These are phyloP conservation scores for Calonectria pseudoturangicola DNA, from an alignment of 2,329 filamentous ascomycete genomes.

Conservation along the genomic window DNA sequence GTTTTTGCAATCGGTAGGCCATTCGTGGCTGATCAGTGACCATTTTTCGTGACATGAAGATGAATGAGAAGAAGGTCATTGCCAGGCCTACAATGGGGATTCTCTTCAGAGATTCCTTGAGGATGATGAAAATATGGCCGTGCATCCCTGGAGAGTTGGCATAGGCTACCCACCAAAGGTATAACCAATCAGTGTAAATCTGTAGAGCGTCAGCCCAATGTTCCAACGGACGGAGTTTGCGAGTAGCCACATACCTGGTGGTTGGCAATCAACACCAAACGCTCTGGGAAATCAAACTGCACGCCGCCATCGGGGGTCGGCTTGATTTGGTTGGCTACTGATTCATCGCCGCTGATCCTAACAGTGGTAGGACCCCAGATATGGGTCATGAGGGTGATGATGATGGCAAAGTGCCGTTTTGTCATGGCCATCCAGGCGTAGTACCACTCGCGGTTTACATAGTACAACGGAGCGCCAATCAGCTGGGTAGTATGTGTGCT, in stretches of 20 bases:
- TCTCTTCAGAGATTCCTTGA: constrained; percentile 90
- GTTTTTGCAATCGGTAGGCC: constrained; percentile 81
- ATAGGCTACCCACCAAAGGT: constrained; percentile 96
- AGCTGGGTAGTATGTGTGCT: constrained; percentile 84
- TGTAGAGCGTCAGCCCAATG: constrained; percentile 56
- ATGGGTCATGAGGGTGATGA: constrained; percentile 87
- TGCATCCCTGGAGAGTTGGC: constrained; percentile 84
- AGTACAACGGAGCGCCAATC: constrained; percentile 84
- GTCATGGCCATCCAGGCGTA: constrained; percentile 92
- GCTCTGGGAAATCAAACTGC: constrained; percentile 86
- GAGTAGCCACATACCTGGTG: constrained; percentile 76
- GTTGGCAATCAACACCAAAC: constrained; percentile 89
- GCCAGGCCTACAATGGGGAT: constrained; percentile 87
- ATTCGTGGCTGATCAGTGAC: constrained; percentile 85
- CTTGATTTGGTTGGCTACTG: constrained; percentile 84
- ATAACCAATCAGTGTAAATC: constrained; percentile 94
- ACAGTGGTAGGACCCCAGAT: constrained; percentile 92
- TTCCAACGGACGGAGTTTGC: neutral
- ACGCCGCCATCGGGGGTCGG: constrained; percentile 83
- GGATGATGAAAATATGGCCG: constrained; percentile 91
- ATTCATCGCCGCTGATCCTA: constrained; percentile 88
- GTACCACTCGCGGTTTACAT: constrained; percentile 84
- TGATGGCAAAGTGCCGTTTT: constrained; percentile 87
- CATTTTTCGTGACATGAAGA: constrained; percentile 95
- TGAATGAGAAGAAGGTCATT: constrained; percentile 91